Evolutionary conservation across 331 rosid genomes (phyloP), one percentile per base, ranked within the genome.

Genomic region (Prunus yedoensis): DNA sequence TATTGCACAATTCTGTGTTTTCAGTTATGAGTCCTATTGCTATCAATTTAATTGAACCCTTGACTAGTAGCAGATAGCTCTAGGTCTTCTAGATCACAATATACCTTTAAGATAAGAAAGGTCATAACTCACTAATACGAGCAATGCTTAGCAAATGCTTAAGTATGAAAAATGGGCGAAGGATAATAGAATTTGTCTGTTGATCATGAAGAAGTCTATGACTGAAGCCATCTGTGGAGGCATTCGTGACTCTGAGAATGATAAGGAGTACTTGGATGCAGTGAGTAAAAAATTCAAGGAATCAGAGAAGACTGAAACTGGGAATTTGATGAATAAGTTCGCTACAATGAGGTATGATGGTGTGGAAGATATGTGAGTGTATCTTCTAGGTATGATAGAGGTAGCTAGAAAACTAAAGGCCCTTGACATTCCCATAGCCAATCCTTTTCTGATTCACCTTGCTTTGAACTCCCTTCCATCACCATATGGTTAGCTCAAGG

Each of bases 141-240:
- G 6, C 28, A 56, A 11, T 21, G 4, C n/a, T 54, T 4, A 54
- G 18, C 27, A 54, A n/a, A 54, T 17, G 28, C 3, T 21, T 6
- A 57, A 57, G 23, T 57, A 8, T 25, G 16, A 57, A 13, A 56
- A 21, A 0, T 21, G 30, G 28, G 62, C 10, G 62, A 21, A 57
- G 28, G 11, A 0, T 1, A 10, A 57, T 21, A 10, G 2, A 0
- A 2, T 57, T 2, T 21, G 30, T 25, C 0, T 21, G 15, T 1
- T 57, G 2, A 57, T 57, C 27, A 57, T 21, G 16, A 57, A 32
- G 30, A 57, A 57, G 16, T n/a, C 16, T 30, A 57, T 3, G 28
- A 57, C 0, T n/a, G 1, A 20, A 32, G 59, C 25, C 20, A 53
- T 53, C 3, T 53, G 0, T 18, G 59, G 12, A 6, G 25, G 25